Evolutionary conservation across 2,329 filamentous ascomycete genomes (phyloP), one percentile per base, ranked within the genome.

Genomic region (Ascochyta fabae): DNA sequence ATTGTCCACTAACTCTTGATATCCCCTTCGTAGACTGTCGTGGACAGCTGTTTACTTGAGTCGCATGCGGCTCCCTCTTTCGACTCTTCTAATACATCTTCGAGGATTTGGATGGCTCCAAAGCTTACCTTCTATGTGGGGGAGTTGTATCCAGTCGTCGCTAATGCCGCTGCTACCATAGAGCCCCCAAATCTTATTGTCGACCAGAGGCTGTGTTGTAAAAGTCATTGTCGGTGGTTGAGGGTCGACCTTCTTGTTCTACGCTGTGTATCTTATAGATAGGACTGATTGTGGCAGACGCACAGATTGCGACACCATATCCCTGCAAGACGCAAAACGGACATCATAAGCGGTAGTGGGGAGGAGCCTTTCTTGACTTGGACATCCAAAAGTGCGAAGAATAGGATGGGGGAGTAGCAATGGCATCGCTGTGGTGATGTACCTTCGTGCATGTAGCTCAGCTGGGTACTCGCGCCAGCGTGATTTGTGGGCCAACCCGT

Each of bases 381-480:
- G 22, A 22, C 16, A 36, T 3, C 19, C 16, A 12, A 4, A n/a
- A 29, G 19, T 2, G 27, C 10, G 3, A 26, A 10, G 15, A 33
- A 6, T 19, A 22, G 31, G n/a, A 16, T 27, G 15, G 22, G 13
- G 12, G 29, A 34, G 24, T 33, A 27, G 41, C 19, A 19, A 39
- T 12, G 36, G 31, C 47, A 23, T 47, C 16, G 29, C 49, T 35
- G 39, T 19, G 24, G 6, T 50, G 35, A 46, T 46, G 36, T 50
- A 50, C 29, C 35, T 24, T 45, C n/a, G 29, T 35, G 13, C 3
- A 8, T 19, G 16, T 22, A 5, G 46, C 16, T 47, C 38, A 51
- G 24, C 43, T 23, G 40, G 53, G 47, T 56, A 47, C 53, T 48
- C 43, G 47, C 47, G 43, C 53, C 51, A 51, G 33, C 7, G 22